Percentiles rank a stretch among this genome's conserved stretches.
Conservation (phyloP, 306 rosid species). For the Mimosa bimucronata region DNA sequence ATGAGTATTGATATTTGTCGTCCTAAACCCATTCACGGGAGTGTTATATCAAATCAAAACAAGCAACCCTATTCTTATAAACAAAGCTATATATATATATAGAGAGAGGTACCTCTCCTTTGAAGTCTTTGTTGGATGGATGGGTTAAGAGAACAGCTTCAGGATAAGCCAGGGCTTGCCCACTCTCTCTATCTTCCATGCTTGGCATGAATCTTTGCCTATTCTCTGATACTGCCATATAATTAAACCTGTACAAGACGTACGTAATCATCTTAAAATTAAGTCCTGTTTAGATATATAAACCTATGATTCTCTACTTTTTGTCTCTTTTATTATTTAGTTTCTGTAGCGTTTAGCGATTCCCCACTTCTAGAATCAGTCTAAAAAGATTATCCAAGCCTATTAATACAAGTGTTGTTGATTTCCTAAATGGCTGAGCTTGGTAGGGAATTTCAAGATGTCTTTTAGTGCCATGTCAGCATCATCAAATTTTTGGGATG, state of each 20-base stretch:
- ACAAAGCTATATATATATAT: background rate
- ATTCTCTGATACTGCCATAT: slow-evolving; percentile 70
- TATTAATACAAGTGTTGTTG: background rate
- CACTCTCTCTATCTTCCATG: slow-evolving; percentile 50
- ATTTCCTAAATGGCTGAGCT: background rate
- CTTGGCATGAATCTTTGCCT: slow-evolving; percentile 77
- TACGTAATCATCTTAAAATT: background rate
- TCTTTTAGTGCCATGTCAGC: background rate
- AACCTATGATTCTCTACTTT: background rate
- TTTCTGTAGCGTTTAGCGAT: background rate
- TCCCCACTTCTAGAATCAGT: background rate
- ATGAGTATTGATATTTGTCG: slow-evolving; percentile 89
- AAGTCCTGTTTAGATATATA: background rate
- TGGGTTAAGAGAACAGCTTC: slow-evolving; percentile 76
- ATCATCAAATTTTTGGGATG: background rate
- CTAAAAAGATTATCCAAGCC: background rate
- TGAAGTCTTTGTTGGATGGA: slow-evolving; percentile 52
- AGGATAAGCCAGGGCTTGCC: slow-evolving; percentile 56
- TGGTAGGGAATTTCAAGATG: background rate
- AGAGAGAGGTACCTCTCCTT: slow-evolving; percentile 62
- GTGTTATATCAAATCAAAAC: background rate
- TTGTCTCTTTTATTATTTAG: background rate
- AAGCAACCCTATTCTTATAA: background rate
- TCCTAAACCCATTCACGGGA: slow-evolving; percentile 73
- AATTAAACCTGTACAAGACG: slow-evolving; percentile 50